Base-by-base conservation (phyloP, 192 early-diverging fungal species). In the Backusella liffmaniae region DNA sequence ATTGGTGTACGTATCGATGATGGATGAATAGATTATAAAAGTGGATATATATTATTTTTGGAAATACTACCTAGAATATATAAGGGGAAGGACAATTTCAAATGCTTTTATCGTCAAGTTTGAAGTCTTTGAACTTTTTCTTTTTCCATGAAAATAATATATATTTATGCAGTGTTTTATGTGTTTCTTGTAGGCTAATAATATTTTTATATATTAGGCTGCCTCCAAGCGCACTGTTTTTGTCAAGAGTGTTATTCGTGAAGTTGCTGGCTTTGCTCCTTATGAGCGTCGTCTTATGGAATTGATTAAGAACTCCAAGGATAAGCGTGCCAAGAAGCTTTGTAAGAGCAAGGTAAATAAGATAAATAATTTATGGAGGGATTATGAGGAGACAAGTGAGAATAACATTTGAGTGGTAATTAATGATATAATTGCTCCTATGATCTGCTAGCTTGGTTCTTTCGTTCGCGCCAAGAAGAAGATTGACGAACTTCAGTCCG, bases 271-370 rank as follows among this genome's bases (percentile, higher is more conserved):
- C 69, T 98, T 93, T 80, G 92, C 98, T 73, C 97, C 98, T 71
- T 99, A 99, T 85, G 97, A 99, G 90, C 92, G 92, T 80, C 93
- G 98, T 86, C 92, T 99, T 79, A 98, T 98, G 96, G 98, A 99
- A 92, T 91, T 99, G 93, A 88, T 99, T 84, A 97, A 96, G 92
- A 98, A 98, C 94, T 96, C 95, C 87, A 97, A 96, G 87, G 98
- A 99, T 87, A 99, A 99, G 96, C 92, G 98, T 94, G 98, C 85
- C 56, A 62, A 62, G 56, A 29, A 62, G 56, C 56, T 62, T 62
- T 62, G 56, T 62, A 62, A 26, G 10, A 62, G 56, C 56, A 62
- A 62, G 56, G 56, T 62, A 62, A 62, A 26, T 23, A 62, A 49
- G 46, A 62, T 62, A 62, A 13, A 10, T 12, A 3, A 29, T 29